These are phyloP conservation scores for Cercospora berteroae DNA, from an alignment of 2,329 filamentous ascomycete species.

Conservation along the genomic window DNA sequence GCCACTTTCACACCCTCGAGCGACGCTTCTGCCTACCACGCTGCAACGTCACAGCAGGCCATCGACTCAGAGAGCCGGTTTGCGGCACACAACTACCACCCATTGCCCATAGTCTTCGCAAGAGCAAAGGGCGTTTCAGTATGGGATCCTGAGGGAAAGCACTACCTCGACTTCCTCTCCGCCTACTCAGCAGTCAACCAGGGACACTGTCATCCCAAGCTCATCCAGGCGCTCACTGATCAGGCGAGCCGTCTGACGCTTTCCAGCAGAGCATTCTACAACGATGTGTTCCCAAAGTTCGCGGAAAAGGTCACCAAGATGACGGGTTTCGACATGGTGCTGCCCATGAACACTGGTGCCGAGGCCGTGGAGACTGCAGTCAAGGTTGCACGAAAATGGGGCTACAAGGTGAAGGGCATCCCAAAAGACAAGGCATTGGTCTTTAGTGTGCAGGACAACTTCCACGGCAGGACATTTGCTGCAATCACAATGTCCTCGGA, in stretches of 20 bases:
- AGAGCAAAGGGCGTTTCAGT: conserved; percentile 81
- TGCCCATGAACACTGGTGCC: conserved; percentile 97
- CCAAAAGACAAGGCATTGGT: conserved; percentile 79
- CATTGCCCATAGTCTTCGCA: conserved; percentile 89
- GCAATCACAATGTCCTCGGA: conserved; percentile 95
- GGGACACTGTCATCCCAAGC: conserved; percentile 94
- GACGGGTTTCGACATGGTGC: conserved; percentile 95
- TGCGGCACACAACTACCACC: conserved; percentile 98
- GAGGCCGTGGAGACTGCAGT: conserved; percentile 95
- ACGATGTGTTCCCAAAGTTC: conserved; percentile 95
- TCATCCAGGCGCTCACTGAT: conserved; percentile 83
- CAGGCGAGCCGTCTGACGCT: conserved; percentile 88
- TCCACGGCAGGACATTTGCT: conserved; percentile 95
- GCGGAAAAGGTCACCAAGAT: conserved; percentile 85
- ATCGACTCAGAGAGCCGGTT: conserved; percentile 78
- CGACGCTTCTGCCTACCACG: conserved; percentile 60
- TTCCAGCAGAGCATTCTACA: conserved; percentile 94
- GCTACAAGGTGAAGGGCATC: conserved; percentile 93
- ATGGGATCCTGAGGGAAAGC: conserved; percentile 87
- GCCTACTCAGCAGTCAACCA: conserved; percentile 98
- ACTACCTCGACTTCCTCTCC: conserved; percentile 97
- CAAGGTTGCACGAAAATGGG: conserved; percentile 97
- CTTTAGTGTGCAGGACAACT: conserved; percentile 85
- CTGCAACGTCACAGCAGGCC: conserved; percentile 73
- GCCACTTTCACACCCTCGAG: conserved; percentile 42